Evolutionary conservation across 345 rosid species (phyloP), one percentile per base, ranked within the genome.

Genomic region (Combretum micranthum): DNA sequence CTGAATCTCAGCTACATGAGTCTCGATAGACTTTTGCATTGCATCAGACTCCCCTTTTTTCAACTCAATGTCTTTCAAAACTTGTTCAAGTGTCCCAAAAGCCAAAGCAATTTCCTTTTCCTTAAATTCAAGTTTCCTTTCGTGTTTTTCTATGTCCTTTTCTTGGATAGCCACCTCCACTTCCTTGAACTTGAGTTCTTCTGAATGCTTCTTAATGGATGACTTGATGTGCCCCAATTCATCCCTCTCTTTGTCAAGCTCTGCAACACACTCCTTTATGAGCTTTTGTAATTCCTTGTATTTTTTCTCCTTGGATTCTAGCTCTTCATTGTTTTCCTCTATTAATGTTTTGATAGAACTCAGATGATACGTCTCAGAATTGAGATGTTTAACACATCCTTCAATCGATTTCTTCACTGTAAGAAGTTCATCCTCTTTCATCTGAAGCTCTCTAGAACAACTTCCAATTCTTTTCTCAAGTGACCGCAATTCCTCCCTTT

Each of bases 401-500:
- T 25, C 26, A 25, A 25, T 25, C 26, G 26, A 25, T 25, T 25
- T 25, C 26, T 25, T 25, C 26, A 25, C 26, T 25, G 26, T 25
- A 25, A 25, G 5, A 15, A 66, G 42, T 59, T 66, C 32, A 10
- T 20, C 23, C 42, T 64, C 64, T 43, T 19, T 61, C 37, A 13
- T 15, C 42, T 64, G 21, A 2, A 62, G 54, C 53, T 67, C 64
- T 19, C 42, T 47, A 20, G 16, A 2, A 21, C 70, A 56, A 22
- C 55, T 52, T 48, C 43, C 54, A 48, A 76, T 42, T 22, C 7
- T 10, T 4, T 39, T 17, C 15, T 50, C 44, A 21, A 56, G 3
- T 19, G 48, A 50, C 49, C 17, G 23, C 69, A 73, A 50, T 18
- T 57, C 58, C 42, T 51, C 42, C 48, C 63, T 61, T 42, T 69